Evolutionary conservation across 1,139 yeast species (phyloP), one percentile per base, ranked within the genome.

Genomic region (Scheffersomyces parashehatae): DNA sequence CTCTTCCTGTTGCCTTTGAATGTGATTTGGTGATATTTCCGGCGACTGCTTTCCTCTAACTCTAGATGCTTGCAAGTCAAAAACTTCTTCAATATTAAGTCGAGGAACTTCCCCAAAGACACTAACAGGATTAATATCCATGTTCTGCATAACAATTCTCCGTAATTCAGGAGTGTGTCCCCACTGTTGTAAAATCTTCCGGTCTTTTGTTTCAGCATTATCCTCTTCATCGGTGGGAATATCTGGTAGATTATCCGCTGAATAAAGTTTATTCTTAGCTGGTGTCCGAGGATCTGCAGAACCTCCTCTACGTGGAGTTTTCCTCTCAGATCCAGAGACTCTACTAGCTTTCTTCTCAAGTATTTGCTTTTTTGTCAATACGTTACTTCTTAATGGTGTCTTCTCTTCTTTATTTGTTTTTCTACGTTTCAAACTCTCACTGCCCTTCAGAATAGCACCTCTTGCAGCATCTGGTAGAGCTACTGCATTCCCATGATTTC

Each of bases 71-170:
- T 66, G 71, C 8, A 71, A 64, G 40, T 79, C 77, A 58, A 88
- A 87, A 14, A 88, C 81, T 49, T 83, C 88, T 38, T 80, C 85
- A 60, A 88, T 78, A 38, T 82, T 79, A 45, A 88, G 65, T 3
- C 82, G 81, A 0, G 88, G 85, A 24, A 86, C 77, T 11, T 88
- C 86, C 0, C 97, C 97, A 70, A 91, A 90, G 1, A 90, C 79
- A 3, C 75, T 60, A 43, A 76, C 81, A 0, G 97, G 96, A 58
- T 90, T 85, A 45, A 85, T 67, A 14, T 66, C 63, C 48, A 78
- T 81, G 59, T 88, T 96, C 38, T 72, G 66, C 36, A 74, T 61
- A 36, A 88, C 69, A 33, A 77, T 67, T 42, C 67, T 67, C 35
- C 77, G 74, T 37, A 85, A 68, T 47, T 77, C 82, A 1, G 88